Base-by-base conservation (phyloP, 1,284 basidiomycete species). In the Mycosarcoma mackinlayi region DNA sequence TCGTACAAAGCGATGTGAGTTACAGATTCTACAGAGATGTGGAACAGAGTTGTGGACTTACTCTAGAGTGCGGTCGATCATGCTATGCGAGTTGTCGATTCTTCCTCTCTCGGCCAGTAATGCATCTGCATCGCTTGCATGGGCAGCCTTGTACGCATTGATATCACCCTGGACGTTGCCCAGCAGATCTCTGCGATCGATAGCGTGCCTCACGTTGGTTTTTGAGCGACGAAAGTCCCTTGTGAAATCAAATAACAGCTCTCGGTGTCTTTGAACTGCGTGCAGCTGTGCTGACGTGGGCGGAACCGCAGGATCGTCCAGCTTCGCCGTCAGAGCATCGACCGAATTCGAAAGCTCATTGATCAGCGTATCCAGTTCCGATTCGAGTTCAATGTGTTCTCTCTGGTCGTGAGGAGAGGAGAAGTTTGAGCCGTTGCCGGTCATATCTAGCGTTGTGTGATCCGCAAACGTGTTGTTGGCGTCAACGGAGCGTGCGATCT, bases 161-260 rank as follows among this genome's bases (percentile, higher is more conserved):
- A 98, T 98, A 76, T 98, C 95, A 73, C 94, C 93, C 63, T 93
- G 88, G 3, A 98, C 94, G n/a, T 91, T 92, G 25, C 88, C 90
- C 19, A 98, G 86, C 16, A 98, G 85, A 82, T 93, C 94, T 1
- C 90, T 90, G 77, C 93, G 88, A 78, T 94, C 91, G 42, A 95
- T 84, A 0, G 93, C 92, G 60, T 89, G 86, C 75, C 92, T 87
- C n/a, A 94, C 49, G 18, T 77, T 76, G 3, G 70, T 76, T 30
- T 53, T 66, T 14, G 70, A 64, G 24, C 78, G 51, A 6, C 73
- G 49, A 31, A 77, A 81, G 38, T 98, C 95, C 40, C 92, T 87
- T 39, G 87, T 86, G 80, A 93, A 93, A 80, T 98, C 95, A 73
- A 91, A 89, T 55, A 92, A 89, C 28, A 97, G 89, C 72, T 98